Conservation (phyloP, 768 basidiomycete genomes). For the Suillus plorans region DNA sequence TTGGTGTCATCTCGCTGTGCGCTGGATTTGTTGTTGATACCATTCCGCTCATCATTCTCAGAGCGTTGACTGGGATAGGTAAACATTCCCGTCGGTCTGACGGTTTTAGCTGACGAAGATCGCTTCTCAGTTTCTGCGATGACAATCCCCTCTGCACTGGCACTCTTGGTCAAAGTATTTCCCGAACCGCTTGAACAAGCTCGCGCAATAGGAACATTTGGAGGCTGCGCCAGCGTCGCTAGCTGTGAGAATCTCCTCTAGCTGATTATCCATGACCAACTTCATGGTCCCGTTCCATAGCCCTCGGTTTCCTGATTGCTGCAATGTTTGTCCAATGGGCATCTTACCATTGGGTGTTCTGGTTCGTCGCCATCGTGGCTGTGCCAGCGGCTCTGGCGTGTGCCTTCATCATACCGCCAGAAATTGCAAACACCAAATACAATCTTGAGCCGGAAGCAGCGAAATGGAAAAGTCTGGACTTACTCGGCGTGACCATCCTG, state of each 20-base stretch:
- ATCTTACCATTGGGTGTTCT: constrained; percentile 31
- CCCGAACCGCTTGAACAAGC: constrained; percentile 35
- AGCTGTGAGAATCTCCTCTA: constrained; percentile 30
- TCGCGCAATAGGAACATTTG: constrained; percentile 46
- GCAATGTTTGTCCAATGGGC: constrained; percentile 40
- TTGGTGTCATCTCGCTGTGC: constrained; percentile 45
- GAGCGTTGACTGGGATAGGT: constrained; percentile 54
- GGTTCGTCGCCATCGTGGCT: constrained; percentile 37
- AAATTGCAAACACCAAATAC: constrained; percentile 6
- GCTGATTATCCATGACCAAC: neutral
- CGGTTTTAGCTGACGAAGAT: neutral
- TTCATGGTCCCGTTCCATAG: constrained; percentile 17
- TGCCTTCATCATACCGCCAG: constrained; percentile 35
- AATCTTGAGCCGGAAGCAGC: neutral
- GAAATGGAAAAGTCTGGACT: constrained; percentile 35
- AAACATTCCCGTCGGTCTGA: constrained; percentile 4
- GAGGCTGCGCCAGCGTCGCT: constrained; percentile 46
- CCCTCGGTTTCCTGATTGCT: constrained; percentile 42
- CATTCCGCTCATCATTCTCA: constrained; percentile 47
- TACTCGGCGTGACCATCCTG: constrained; percentile 38
- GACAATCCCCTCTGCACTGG: no score
- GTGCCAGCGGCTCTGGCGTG: constrained; percentile 30
- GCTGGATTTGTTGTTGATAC: constrained; percentile 47
- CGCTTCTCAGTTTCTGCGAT: no score
- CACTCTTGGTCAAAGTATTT: no score